Percentiles rank a stretch among this genome's conserved stretches.
Conservation (phyloP, 2,329 filamentous ascomycete species). For the Penicillium rolfsii region DNA sequence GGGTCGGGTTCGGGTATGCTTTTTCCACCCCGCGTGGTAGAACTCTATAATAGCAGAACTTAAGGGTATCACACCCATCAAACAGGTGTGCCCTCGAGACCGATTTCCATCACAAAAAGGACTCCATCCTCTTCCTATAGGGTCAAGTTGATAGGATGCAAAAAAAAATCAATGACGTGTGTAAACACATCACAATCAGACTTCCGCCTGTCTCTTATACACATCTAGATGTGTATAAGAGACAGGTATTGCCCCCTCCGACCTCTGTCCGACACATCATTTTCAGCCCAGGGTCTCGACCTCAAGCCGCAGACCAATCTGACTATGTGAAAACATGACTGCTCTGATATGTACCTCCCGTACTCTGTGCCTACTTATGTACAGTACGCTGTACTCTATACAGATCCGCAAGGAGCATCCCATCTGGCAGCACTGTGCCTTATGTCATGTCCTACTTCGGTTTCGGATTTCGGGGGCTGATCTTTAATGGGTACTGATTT, state of each 20-base stretch:
- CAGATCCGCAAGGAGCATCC: slow-evolving; percentile 26
- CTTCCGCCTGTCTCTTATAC: no score
- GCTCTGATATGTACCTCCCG: background rate
- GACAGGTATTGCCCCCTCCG: background rate
- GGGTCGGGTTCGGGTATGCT: background rate
- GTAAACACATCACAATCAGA: slow-evolving; percentile 7
- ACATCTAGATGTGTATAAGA: no score
- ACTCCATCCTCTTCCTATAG: background rate
- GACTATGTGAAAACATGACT: slow-evolving; percentile 4
- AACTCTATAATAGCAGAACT: background rate
- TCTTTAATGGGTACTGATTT: background rate
- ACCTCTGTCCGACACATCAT: slow-evolving; percentile 13
- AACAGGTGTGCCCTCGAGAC: background rate
- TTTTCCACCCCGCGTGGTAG: background rate
- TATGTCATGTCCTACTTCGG: slow-evolving; percentile 32
- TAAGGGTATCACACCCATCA: background rate
- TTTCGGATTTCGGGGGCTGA: slow-evolving; percentile 10
- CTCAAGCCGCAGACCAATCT: slow-evolving; percentile 7
- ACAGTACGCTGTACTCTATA: background rate
- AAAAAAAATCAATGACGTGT: slow-evolving; percentile 7
- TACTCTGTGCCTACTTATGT: background rate
- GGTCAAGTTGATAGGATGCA: background rate
- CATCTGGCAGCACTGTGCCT: slow-evolving; percentile 12
- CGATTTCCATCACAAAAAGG: background rate
- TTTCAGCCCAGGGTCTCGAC: slow-evolving; percentile 7